Base-by-base conservation (phyloP, 257 asterid genomes). In the Cynanchum wilfordii region DNA sequence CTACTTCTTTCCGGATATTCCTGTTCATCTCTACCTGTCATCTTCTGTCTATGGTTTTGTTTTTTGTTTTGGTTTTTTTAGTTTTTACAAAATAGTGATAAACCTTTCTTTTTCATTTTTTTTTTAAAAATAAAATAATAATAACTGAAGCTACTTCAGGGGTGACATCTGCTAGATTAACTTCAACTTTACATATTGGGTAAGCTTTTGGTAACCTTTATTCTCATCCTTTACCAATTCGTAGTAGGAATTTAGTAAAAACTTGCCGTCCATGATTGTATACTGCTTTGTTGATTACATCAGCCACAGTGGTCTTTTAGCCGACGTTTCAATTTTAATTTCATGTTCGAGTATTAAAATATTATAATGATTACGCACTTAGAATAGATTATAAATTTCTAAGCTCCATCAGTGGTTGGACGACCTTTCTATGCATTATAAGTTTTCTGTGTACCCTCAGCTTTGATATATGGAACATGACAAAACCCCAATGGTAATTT, bases 181-280 rank as follows among this genome's bases (percentile, higher is more conserved):
- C 10, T 2, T 20, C 69, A 36, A 17, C 50, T 19, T 64, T 7
- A 10, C 69, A 36, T 17, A 36, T 36, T 33, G 50, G 69, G 50
- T 19, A 64, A 19, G 50, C 11, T 64, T 42, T 60, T 7, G 4
- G 1, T 17, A 63, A 2, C 25, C 45, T 63, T 36, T 64, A 47
- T 64, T 36, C 27, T 19, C 50, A 19, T 17, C 27, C 68, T 16
- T 64, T 27, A 0, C 50, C 69, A 17, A 33, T 64, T 38, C n/a
- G 20, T 64, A 36, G 49, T 49, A 38, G 12, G 20, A 6, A 22
- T 45, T 44, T 24, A 10, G 56, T 67, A 22, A 42, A 42, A 44
- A 60, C 17, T 60, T 76, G 79, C 79, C 75, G 79, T 44, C 75
- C 72, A 45, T 8, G 47, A 38, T 65, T 24, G 40, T 52, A 6